Base-by-base conservation (phyloP, 2,329 filamentous ascomycete species). In the Penicillium corylophilum region DNA sequence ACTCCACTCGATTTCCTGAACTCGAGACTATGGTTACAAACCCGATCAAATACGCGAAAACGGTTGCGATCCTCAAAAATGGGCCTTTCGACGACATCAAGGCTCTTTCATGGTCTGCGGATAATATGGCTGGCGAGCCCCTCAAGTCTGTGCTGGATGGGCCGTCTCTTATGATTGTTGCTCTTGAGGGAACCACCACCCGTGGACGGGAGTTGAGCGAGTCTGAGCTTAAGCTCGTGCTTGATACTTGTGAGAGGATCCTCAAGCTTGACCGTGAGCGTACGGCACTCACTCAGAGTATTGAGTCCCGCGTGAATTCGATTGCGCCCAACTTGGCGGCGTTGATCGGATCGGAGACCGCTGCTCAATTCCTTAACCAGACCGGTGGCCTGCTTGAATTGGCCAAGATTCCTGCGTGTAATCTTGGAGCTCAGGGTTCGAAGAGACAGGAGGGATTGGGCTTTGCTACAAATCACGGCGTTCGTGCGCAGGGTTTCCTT, bases 281-380 rank as follows among this genome's bases (percentile, higher is more conserved):
- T 73, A 87, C 83, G 55, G 88, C 86, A 0, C 80, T 99, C 48
- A 95, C 90, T 2, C 88, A 94, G 68, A 99, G 96, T 66, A 94
- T 99, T 15, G 90, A 96, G 73, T 96, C 93, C 31, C 89, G 94
- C 55, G 97, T 99, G 90, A 94, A 88, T 61, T 80, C 95, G 29
- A 97, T 97, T 68, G 94, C 94, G 4, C 94, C 94, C 0, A 99
- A 99, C 64, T 75, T 97, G 48, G 96, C 94, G 0, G 86, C 85
- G 1, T 82, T 99, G 16, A 89, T 99, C 51, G 94, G 94, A 16
- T 94, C 93, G 0, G 80, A 96, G 16, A 96, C 93, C 2, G 93
- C 94, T 7, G 94, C 94, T 4, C 93, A 97, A 73, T 83, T 99
- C n/a, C 87, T 99, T 64, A 96, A 96, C 72, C 90, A 90, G 53